Evolutionary conservation across 2,329 filamentous ascomycete genomes (phyloP), one percentile per base, ranked within the genome.

Genomic region (Metarhizium anisopliae): DNA sequence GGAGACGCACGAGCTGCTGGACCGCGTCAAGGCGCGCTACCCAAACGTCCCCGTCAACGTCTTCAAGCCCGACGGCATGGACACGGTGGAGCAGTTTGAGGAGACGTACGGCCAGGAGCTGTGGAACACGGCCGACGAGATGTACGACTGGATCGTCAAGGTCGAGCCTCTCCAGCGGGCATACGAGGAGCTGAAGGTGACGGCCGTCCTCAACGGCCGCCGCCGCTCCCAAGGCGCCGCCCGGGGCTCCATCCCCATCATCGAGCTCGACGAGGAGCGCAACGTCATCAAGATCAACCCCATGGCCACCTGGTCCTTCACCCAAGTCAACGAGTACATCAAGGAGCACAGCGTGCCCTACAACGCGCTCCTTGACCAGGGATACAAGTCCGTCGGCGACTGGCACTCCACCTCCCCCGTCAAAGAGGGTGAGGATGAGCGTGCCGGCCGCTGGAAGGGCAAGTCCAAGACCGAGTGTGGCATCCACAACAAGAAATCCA

Each of bases 321-420:
- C 84, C 59, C 88, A 97, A 69, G 93, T 99, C 58, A 86, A 92
- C 72, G 79, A 83, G 45, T 99, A 99, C 75, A 83, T 96, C 74
- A 82, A 85, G 64, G 85, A 88, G 66, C 83, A 96, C 77, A 74
- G 90, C 59, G 91, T 99, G 4, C 94, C 94, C 0, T 97, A 96
- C 80, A 99, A 99, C 70, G 85, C 82, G 59, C 82, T 99, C 35
- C 82, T 99, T 50, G 90, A 96, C 74, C 81, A 79, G 58, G 94
- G 94, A n/a, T 99, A 99, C 81, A 96, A 97, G 81, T 96, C 90
- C 61, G 81, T 99, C 60, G 94, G 94, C 59, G 94, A 99, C 78
- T 97, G 92, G 90, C 94, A 99, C 80, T 96, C 91, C 52, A 99
- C 94, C 4, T 87, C 84, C 63, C 92, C 94, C 13, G 91, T 97